Evolutionary conservation across 1,284 basidiomycete genomes (phyloP).

Genomic region (Coniophora puteana): DNA sequence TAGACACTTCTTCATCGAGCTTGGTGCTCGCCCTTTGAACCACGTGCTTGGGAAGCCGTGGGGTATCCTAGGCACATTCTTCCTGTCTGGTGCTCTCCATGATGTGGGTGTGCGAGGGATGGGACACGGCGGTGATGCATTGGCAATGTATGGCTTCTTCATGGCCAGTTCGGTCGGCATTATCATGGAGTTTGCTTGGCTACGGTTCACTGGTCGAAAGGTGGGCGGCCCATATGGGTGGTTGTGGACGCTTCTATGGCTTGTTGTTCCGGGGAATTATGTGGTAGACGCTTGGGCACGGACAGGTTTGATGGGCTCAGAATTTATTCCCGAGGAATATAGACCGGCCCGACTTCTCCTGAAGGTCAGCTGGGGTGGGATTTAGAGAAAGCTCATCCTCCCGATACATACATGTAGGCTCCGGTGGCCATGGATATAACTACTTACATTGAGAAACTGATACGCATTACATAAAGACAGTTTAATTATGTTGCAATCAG

Average conservation of each 20-base stretch:
- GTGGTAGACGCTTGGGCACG: constrained; percentile 50
- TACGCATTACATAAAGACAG: background rate
- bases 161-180: constrained; percentile 51
- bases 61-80: constrained; percentile 50
- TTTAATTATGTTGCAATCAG: too few species aligned
- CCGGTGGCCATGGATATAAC: too few species aligned
- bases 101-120: constrained; percentile 55
- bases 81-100: constrained; percentile 54
- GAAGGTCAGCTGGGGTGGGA: too few species aligned
- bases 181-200: constrained; percentile 45
- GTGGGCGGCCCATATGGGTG: constrained; percentile 45
- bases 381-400: too few species aligned
- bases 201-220: constrained; percentile 32
- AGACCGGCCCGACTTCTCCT: constrained; percentile 8
- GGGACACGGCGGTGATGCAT: constrained; percentile 47
- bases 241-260: constrained; percentile 46
- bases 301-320: constrained; percentile 36
- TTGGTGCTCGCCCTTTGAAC: constrained; percentile 28
- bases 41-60: constrained; percentile 42
- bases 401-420: too few species aligned
- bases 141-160: constrained; percentile 48
- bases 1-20: constrained; percentile 31
- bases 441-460: too few species aligned
- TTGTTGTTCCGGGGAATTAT: constrained; percentile 40
- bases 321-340: constrained; percentile 23